phyloP scores from a whole-genome alignment of 441 rosid genomes.

The Erodium texanum region DNA sequence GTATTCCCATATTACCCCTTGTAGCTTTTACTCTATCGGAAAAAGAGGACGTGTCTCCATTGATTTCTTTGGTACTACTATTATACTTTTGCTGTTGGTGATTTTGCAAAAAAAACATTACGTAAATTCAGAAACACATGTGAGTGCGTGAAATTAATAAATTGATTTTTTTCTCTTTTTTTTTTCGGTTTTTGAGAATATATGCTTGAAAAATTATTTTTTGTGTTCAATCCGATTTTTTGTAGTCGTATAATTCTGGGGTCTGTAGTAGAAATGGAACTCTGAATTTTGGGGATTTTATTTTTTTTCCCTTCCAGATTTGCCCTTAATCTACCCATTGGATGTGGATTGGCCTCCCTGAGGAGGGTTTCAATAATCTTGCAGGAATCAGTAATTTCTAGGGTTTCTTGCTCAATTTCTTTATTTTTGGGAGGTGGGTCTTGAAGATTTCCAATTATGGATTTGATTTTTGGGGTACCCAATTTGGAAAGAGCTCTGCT shows the following conservation, averaged over 20 bases:
- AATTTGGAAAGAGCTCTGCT: slow-evolving; percentile 14
- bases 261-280: background rate
- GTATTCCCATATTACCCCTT: slow-evolving; percentile 1
- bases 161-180: background rate
- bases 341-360: slow-evolving; percentile 9
- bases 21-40: slow-evolving; percentile 4
- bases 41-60: background rate
- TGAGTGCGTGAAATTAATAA: background rate
- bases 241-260: background rate
- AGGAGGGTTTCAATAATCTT: background rate
- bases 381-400: slow-evolving; percentile 12
- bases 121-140: background rate
- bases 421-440: slow-evolving; percentile 14
- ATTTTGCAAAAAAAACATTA: background rate
- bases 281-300: background rate
- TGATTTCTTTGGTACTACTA: slow-evolving; percentile 1
- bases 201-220: background rate
- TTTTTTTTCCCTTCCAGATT: slow-evolving; percentile 25
- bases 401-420: slow-evolving; percentile 16
- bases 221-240: slow-evolving; percentile 1
- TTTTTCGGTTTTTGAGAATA: background rate
- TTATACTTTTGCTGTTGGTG: background rate
- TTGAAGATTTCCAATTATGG: slow-evolving; percentile 23
- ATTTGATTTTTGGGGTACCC: slow-evolving; percentile 24
- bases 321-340: slow-evolving; percentile 28